phyloP scores from a whole-genome alignment of 2,329 filamentous ascomycete genomes.

The Ceratocystis huliohia region DNA sequence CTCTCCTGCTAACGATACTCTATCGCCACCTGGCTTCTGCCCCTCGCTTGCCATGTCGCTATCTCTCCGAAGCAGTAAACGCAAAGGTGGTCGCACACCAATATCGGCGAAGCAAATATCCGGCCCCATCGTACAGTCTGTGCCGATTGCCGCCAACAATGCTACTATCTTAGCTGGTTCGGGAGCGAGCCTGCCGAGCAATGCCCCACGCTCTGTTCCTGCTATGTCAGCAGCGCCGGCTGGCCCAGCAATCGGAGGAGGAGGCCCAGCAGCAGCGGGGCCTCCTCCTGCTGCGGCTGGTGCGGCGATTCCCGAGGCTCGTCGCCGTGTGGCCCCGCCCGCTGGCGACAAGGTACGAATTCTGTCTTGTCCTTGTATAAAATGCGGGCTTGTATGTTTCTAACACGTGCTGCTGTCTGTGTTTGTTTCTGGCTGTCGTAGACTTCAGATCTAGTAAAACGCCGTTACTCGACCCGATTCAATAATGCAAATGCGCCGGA shows the following conservation, averaged over 20 bases:
- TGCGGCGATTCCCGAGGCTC: slow-evolving; percentile 28
- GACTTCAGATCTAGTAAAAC: slow-evolving; percentile 78
- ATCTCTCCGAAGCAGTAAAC: slow-evolving; percentile 48
- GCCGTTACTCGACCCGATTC: slow-evolving; percentile 86
- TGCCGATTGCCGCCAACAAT: slow-evolving; percentile 24
- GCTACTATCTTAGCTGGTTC: slow-evolving; percentile 24
- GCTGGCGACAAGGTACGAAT: slow-evolving; percentile 43
- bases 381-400: neutral
- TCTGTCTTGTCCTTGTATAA: neutral
- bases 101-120: slow-evolving; percentile 54
- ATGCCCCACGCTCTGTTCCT: slow-evolving; percentile 15
- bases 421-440: slow-evolving; percentile 27
- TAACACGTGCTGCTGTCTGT: neutral
- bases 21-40: neutral
- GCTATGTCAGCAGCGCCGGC: slow-evolving; percentile 12
- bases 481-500: slow-evolving; percentile 56
- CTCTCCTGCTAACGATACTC: neutral
- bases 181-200: slow-evolving; percentile 17
- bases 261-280: slow-evolving; percentile 23
- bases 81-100: slow-evolving; percentile 47
- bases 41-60: slow-evolving; percentile 41
- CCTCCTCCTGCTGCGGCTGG: neutral
- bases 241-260: slow-evolving; percentile 19
- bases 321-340: slow-evolving; percentile 37
- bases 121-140: slow-evolving; percentile 44